These are phyloP conservation scores for Botrytis sinoallii DNA, from an alignment of 2,329 filamentous ascomycete genomes.

Conservation along the genomic window DNA sequence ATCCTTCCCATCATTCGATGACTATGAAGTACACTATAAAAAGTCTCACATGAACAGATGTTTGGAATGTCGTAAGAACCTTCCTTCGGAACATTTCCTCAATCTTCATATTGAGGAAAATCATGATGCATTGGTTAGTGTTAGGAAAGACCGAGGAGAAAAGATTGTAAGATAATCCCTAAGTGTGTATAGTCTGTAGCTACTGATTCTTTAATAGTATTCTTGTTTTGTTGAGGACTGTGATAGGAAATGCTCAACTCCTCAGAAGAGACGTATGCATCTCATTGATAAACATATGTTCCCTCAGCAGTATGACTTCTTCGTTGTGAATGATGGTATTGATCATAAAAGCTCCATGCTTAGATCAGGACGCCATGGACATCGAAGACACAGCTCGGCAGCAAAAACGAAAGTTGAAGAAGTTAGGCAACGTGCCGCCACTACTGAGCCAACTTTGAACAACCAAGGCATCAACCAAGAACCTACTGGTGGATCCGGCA, in stretches of 20 bases:
- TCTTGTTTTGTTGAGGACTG: conserved; percentile 88
- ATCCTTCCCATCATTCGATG: conserved; percentile 69
- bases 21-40: conserved; percentile 84
- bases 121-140: conserved; percentile 76
- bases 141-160: conserved; percentile 74
- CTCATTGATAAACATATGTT: conserved; percentile 94
- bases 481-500: neutral
- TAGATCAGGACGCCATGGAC: conserved; percentile 51
- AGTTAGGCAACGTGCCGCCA: conserved; percentile 30
- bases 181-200: neutral
- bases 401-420: conserved; percentile 26
- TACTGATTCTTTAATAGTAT: conserved; percentile 53
- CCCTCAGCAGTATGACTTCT: conserved; percentile 83
- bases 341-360: conserved; percentile 80
- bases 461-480: neutral
- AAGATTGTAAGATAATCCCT: conserved; percentile 66
- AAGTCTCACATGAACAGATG: conserved; percentile 82
- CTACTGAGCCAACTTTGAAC: conserved; percentile 4
- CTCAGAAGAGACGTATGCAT: conserved; percentile 81
- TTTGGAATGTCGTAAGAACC: conserved; percentile 78
- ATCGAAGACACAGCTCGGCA: conserved; percentile 49
- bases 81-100: conserved; percentile 79
- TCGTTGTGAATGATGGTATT: conserved; percentile 83
- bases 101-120: conserved; percentile 84
- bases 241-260: conserved; percentile 77